Conservation (phyloP, 176 grass and related monocot genomes). For the Phoenix dactylifera region DNA sequence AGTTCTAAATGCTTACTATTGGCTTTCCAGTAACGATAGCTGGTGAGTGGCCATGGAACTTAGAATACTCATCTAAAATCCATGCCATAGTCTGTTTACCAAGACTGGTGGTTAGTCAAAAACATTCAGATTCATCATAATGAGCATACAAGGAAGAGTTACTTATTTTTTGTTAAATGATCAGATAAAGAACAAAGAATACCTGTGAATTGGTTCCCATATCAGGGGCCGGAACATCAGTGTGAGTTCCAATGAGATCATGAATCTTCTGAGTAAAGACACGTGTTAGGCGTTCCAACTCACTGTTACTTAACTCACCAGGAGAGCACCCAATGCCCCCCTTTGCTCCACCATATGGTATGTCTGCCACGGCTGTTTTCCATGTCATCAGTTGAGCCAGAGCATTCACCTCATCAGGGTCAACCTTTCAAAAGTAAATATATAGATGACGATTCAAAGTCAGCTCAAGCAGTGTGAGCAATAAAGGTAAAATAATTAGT, state of each 20-base stretch:
- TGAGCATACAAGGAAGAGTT: too few relatives aligned
- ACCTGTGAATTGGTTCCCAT: conserved; percentile 97
- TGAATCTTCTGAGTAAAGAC: conserved; percentile 99
- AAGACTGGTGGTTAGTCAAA: too few relatives aligned
- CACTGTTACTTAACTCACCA: conserved; percentile 63
- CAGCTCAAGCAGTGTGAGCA: too few relatives aligned
- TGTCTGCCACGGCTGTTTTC: conserved; percentile 85
- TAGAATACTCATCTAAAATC: conserved; percentile 95
- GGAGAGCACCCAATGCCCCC: conserved; percentile 88
- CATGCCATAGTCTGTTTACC: conserved; percentile 86
- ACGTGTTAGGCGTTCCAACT: conserved; percentile 83
- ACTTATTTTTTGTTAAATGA: not conserved
- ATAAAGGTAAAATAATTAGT: too few relatives aligned
- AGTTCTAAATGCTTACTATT: conserved; percentile 46
- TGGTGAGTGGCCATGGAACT: conserved; percentile 92
- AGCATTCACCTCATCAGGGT: conserved; percentile 88
- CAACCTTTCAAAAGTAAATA: conserved; percentile 38
- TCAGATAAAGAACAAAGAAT: not conserved
- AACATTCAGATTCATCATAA: too few relatives aligned
- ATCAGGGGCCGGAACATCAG: conserved; percentile 86
- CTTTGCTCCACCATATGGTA: conserved; percentile 97
- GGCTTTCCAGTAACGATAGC: conserved; percentile 96
- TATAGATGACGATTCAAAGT: not conserved
- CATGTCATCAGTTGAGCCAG: conserved; percentile 98
- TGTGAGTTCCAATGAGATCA: conserved; percentile 86